Percentiles rank a stretch among this genome's conserved stretches.
These are phyloP conservation scores for Phytopythium ostracodes DNA, from an alignment of 352 stramenopile species.

Conservation along the genomic window DNA sequence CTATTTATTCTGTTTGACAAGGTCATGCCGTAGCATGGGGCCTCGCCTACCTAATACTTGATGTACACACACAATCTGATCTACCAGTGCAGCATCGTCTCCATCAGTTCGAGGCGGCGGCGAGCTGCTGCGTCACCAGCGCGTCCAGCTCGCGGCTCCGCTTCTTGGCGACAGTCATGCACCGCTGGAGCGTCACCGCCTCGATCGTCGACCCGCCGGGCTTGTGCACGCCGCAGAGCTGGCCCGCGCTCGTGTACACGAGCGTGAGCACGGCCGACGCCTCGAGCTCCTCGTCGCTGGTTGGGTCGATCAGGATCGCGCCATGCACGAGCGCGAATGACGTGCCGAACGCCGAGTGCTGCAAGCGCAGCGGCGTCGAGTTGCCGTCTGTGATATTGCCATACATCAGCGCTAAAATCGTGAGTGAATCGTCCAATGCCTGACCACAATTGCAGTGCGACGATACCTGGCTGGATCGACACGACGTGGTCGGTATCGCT, in stretches of 20 bases:
- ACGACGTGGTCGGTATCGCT: constrained; percentile 69
- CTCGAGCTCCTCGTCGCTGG: constrained; percentile 64
- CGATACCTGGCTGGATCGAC: constrained; percentile 50
- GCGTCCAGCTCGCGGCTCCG: constrained; percentile 29
- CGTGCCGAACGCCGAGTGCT: constrained; percentile 57
- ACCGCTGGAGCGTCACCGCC: constrained; percentile 45
- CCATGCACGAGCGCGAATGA: constrained; percentile 62
- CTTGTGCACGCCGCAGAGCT: constrained; percentile 75
- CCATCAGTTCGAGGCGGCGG: background rate
- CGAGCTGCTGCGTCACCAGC: constrained; percentile 24
- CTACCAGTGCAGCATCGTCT: too few relatives aligned
- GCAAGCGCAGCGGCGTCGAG: constrained; percentile 39
- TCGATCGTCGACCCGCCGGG: constrained; percentile 48
- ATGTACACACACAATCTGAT: background rate
- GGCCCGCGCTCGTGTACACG: constrained; percentile 54
- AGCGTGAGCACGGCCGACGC: constrained; percentile 53
- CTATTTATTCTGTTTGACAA: constrained; percentile 6
- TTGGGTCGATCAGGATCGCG: constrained; percentile 65
- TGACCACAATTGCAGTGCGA: too few relatives aligned
- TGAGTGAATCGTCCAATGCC: background rate
- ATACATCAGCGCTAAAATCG: background rate
- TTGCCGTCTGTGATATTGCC: constrained; percentile 35
- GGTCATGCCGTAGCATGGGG: constrained; percentile 2
- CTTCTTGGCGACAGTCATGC: constrained; percentile 59
- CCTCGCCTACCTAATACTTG: background rate